Evolutionary conservation across 2,329 filamentous ascomycete genomes (phyloP).

Genomic region (Xenoacremonium recifei): DNA sequence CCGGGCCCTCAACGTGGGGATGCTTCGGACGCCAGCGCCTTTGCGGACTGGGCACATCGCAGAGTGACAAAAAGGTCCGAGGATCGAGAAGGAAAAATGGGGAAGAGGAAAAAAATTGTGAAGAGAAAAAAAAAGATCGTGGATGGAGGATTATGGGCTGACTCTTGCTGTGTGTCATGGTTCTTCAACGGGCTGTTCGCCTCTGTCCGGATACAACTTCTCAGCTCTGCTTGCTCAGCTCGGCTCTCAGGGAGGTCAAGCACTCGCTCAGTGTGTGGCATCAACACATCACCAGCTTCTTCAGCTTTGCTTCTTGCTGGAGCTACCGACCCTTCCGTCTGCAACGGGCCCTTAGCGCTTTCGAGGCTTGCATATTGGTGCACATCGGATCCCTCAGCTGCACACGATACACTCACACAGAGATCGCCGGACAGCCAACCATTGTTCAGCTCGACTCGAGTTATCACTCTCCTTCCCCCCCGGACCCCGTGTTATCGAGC

Average conservation of each 20-base stretch:
- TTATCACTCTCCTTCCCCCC: neutral
- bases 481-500: no score
- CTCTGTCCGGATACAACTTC: neutral
- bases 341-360: neutral
- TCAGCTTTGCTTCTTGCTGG: no score
- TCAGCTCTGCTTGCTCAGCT: no score
- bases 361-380: neutral
- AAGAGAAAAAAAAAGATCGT: constrained; percentile 5
- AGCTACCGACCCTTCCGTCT: neutral
- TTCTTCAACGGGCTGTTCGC: constrained; percentile 1
- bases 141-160: constrained; percentile 2
- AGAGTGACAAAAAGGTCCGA: neutral
- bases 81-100: neutral
- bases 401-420: no score
- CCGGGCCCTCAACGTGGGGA: constrained; percentile 14
- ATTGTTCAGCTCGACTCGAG: neutral
- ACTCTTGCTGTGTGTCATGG: constrained; percentile 6
- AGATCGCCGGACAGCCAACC: neutral
- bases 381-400: neutral
- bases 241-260: no score
- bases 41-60: no score
- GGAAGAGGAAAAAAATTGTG: constrained; percentile 4
- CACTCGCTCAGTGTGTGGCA: no score
- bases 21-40: neutral
- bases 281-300: no score